Percentiles rank a stretch among this genome's conserved stretches.
Evolutionary conservation across 495 filamentous ascomycete genomes (phyloP).

Genomic region (Aspergillus bertholletiae): DNA sequence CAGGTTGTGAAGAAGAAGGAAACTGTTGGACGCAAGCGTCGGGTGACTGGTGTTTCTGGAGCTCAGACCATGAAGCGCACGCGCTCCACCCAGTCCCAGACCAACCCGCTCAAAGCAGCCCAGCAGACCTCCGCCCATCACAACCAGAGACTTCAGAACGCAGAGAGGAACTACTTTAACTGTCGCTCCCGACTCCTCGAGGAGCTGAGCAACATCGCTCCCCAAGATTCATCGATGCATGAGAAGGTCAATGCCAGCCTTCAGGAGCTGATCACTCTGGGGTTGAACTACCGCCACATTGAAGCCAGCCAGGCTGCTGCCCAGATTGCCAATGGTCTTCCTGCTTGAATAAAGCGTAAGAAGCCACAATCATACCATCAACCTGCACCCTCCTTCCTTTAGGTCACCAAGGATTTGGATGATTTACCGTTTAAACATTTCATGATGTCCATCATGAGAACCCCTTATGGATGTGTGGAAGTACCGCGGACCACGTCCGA

Average conservation of each 20-base stretch:
- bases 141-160: conserved; percentile 42
- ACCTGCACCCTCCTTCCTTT: not conserved
- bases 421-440: conserved; percentile 4
- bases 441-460: not conserved
- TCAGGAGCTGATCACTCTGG: conserved; percentile 44
- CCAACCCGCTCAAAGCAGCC: conserved; percentile 31
- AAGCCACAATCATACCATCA: not conserved
- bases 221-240: conserved; percentile 42
- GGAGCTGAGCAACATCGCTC: conserved; percentile 37
- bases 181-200: conserved; percentile 42
- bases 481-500: not conserved
- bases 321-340: conserved; percentile 31
- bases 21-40: conserved; percentile 35
- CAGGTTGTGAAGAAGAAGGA: conserved; percentile 41
- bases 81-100: conserved; percentile 41
- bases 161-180: conserved; percentile 42
- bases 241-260: conserved; percentile 48
- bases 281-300: conserved; percentile 43
- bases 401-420: conserved; percentile 2
- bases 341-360: conserved; percentile 28
- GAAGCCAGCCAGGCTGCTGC: conserved; percentile 43
- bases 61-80: conserved; percentile 46
- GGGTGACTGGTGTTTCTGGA: conserved; percentile 34
- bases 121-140: conserved; percentile 34
- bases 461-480: not conserved